These are phyloP conservation scores for Trichosanthes cucumerina DNA, from an alignment of 306 rosid genomes.

Conservation along the genomic window DNA sequence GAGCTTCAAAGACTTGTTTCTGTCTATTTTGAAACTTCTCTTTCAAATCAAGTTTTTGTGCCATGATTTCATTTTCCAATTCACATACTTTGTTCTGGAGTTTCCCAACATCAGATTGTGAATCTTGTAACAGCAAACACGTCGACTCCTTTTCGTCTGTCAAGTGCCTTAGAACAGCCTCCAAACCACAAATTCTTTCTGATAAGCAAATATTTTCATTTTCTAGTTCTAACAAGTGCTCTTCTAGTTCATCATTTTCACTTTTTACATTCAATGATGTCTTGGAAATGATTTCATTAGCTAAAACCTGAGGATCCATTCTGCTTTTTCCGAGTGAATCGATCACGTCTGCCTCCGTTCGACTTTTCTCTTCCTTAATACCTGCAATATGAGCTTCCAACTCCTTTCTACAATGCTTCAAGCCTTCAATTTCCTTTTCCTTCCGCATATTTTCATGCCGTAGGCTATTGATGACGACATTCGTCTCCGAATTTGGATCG, in stretches of 20 bases:
- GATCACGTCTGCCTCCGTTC: background rate
- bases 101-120: constrained; percentile 22
- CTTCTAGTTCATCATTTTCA: constrained; percentile 27
- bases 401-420: constrained; percentile 21
- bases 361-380: constrained; percentile 27
- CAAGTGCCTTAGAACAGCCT: constrained; percentile 35
- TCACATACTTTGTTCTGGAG: constrained; percentile 33
- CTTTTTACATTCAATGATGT: constrained; percentile 8
- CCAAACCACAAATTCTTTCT: constrained; percentile 30
- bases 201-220: constrained; percentile 37
- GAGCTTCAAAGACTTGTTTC: constrained; percentile 25
- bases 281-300: background rate
- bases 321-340: background rate
- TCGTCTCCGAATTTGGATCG: background rate
- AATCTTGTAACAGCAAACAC: constrained; percentile 33
- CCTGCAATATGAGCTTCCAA: constrained; percentile 31
- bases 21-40: constrained; percentile 17
- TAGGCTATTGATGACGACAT: background rate
- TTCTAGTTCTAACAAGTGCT: constrained; percentile 27
- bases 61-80: constrained; percentile 27
- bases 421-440: constrained; percentile 27
- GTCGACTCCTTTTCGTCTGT: constrained; percentile 27
- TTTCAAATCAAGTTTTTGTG: constrained; percentile 18
- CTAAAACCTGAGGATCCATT: constrained; percentile 19
- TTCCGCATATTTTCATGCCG: constrained; percentile 18